Base-by-base conservation (phyloP, 2,329 filamentous ascomycete species). In the Colletotrichum musicola region DNA sequence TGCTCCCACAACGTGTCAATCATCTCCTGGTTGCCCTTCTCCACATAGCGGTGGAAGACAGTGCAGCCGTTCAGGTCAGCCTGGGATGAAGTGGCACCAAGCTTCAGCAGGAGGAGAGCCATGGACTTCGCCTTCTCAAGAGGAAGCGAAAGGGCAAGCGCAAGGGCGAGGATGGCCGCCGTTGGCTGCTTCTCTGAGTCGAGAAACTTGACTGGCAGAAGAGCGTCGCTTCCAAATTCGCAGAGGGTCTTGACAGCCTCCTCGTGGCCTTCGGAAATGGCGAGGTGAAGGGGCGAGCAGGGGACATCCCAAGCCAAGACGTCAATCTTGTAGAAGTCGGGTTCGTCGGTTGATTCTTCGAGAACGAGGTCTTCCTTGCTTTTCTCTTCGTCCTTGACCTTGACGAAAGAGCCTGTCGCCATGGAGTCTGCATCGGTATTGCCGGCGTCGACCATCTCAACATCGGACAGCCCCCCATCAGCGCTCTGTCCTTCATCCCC, bases 241-340 rank as follows among this genome's bases (percentile, higher is more conserved):
- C 92, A 91, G 6, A 97, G 86, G 25, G 89, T 78, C 65, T 90
- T 88, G 14, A 95, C 92, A 12, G 90, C 87, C 4, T 91, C 86
- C 27, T 87, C 82, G 72, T 95, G 90, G 0, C 93, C 93, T 68
- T 89, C 88, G 1, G 93, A 77, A 69, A 97, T 94, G 7, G 94
- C 94, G 30, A 94, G 85, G 77, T 97, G 94, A 5, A 97, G 83
- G 1, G 94, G 89, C 13, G 91, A 92, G 65, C 89, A 88, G 4
- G 90, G 89, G 5, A 85, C 87, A 73, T 97, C 93, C 94, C 94
- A 97, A 1, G 93, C 89, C n/a, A 92, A 76, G 1, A 92, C 87
- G 72, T 97, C 90, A 68, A 95, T 85, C 72, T 96, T 89, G 77
- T 92, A 95, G 60, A 95, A 87, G 77, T 97, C 93, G 1, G 93